Percentiles rank a stretch among this genome's conserved stretches.
Conservation (phyloP, 805 yeast genomes). For the Starmerella sp. region DNA sequence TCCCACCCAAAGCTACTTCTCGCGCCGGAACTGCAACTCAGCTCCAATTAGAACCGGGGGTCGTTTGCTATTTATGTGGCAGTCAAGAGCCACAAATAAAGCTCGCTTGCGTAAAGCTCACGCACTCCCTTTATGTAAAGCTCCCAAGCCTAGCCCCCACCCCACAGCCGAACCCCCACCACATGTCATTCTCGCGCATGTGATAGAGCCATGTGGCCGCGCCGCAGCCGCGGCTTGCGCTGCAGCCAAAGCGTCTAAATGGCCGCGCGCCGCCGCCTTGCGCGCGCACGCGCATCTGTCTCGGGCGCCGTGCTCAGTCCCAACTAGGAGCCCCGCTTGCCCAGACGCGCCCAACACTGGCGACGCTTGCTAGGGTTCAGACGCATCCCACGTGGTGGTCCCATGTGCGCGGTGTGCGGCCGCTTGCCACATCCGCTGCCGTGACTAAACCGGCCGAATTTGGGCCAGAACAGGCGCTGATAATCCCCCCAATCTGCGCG, state of each 20-base stretch:
- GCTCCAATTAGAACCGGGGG: neutral
- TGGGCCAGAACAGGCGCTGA: too few relatives aligned
- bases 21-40: too few relatives aligned
- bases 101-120: neutral
- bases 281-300: too few relatives aligned
- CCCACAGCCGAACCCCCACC: neutral
- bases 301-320: too few relatives aligned
- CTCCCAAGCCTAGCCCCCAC: slow-evolving; percentile 1
- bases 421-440: too few relatives aligned
- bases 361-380: neutral
- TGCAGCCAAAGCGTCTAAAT: too few relatives aligned
- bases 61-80: neutral
- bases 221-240: too few relatives aligned
- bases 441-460: too few relatives aligned
- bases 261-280: too few relatives aligned
- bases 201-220: neutral
- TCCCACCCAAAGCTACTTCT: neutral
- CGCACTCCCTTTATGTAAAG: slow-evolving; percentile 1
- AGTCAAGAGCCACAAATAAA: neutral
- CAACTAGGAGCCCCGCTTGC: too few relatives aligned
- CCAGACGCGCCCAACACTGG: neutral
- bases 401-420: too few relatives aligned
- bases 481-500: too few relatives aligned
- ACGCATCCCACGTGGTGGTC: neutral
- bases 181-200: neutral